Evolutionary conservation across 176 grass and related monocot genomes (phyloP), one percentile per base, ranked within the genome.

Genomic region (Hordeum vulgare): DNA sequence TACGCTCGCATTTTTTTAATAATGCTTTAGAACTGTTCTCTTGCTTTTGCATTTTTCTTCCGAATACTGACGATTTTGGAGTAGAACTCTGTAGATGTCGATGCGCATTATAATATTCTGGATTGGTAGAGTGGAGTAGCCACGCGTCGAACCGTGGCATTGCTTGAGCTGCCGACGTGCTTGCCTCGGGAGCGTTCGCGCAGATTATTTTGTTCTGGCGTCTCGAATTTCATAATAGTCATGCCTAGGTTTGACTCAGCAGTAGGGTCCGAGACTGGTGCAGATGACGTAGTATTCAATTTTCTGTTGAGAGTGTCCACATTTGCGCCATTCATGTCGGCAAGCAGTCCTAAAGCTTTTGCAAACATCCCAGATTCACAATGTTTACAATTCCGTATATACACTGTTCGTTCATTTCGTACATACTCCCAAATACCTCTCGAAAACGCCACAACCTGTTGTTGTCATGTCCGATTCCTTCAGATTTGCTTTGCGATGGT

Each of bases 61-160:
- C 26, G 25, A 59, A 37, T 23, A 10, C 15, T 21, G 64, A 26
- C 71, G 71, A 60, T 66, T 15, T 21, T 7, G n/a, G n/a, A n/a
- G 39, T 78, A 49, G 44, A 35, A 31, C 34, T 56, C 25, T 26
- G 67, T 81, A 24, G 34, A 20, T 21, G 69, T 8, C 18, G 42
- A 4, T 21, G 69, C 17, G 11, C 25, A 74, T 53, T 42, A 34
- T 74, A 81, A 82, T 86, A 64, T 78, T 79, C 36, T 66, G n/a
- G 35, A 18, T 11, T 44, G 6, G 18, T 21, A 7, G 53, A 21
- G 18, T 1, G 0, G 53, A 20, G 24, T 3, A 44, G 77, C 29
- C 84, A 79, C 79, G 79, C 35, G 79, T 66, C 57, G 0, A 36
- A 10, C 24, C 3, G 34, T 2, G 11, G 13, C 21, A 0, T 3